Evolutionary conservation across 768 basidiomycete species (phyloP), one percentile per base, ranked within the genome.

Genomic region (Trametes elegans): DNA sequence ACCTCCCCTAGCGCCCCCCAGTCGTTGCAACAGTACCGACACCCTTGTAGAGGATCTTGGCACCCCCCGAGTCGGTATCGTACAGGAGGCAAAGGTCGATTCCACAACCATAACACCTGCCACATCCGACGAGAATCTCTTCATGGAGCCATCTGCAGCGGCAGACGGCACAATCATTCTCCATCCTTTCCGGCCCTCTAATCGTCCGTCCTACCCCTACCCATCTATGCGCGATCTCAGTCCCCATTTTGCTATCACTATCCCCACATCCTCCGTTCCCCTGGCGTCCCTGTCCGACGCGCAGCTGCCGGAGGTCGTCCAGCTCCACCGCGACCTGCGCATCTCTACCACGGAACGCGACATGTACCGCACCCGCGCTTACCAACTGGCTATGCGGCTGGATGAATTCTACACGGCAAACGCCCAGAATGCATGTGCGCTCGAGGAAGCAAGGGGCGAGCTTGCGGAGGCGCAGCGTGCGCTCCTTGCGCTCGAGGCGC

Each of bases 321-420:
- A 56, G 34, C 42, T 56, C 9, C 42, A 45, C 10, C 42, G 34
- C n/a, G 28, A 36, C 34, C 32, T 53, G 11, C 18, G n/a, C 10
- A 31, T 28, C 27, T 5, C 27, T 14, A 50, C 28, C 5, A 19
- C 14, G 18, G 55, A 56, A 10, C 55, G 55, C 34, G 55, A 56
- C 21, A 43, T 56, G 35, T 56, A 50, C 28, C 55, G 55, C 11
- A 27, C 47, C 13, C 55, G 55, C 18, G 55, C 55, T 13, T 50
- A 50, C 14, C 41, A 50, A 28, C 55, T 56, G 19, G 55, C 55
- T 9, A 23, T 50, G 42, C 42, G 49, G 9, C 42, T 56, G 8
- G 55, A 56, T 23, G 55, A 45, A 1, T 45, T 27, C 42, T 49
- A 50, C 43, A 50, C 18, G 14, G 26, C 35, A 3, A 35, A 38